Conservation (phyloP, 805 yeast species). For the Torulaspora quercuum region DNA sequence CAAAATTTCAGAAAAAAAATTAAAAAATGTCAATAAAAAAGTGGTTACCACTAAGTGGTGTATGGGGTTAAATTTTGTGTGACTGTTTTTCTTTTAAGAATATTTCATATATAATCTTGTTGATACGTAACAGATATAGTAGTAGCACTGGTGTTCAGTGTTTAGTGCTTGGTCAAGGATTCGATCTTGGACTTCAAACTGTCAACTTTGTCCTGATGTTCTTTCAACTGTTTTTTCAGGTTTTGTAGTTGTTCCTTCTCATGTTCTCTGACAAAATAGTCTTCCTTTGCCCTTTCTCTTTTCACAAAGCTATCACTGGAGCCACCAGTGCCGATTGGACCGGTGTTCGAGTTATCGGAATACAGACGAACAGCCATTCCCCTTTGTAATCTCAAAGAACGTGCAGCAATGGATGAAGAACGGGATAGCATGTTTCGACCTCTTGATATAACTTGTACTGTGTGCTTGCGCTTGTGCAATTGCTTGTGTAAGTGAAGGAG, state of each 20-base stretch:
- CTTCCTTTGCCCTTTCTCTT: slow-evolving; percentile 92
- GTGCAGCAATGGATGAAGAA: slow-evolving; percentile 31
- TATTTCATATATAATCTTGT: neutral
- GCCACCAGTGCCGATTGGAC: slow-evolving; percentile 49
- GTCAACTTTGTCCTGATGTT: slow-evolving; percentile 64
- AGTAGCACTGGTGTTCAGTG: slow-evolving; percentile 6
- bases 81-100: slow-evolving; percentile 6
- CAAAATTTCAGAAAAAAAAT: neutral
- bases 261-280: slow-evolving; percentile 77
- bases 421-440: slow-evolving; percentile 24
- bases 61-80: slow-evolving; percentile 1
- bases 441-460: neutral
- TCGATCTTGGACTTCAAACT: slow-evolving; percentile 47
- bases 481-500: neutral
- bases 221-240: slow-evolving; percentile 70
- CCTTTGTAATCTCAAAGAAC: slow-evolving; percentile 22
- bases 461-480: neutral
- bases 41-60: neutral
- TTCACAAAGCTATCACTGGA: slow-evolving; percentile 64
- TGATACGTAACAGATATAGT: neutral
- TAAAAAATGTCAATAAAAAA: no score
- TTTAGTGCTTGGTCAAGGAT: slow-evolving; percentile 18
- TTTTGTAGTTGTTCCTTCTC: slow-evolving; percentile 83
- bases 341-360: slow-evolving; percentile 61
- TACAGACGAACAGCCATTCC: slow-evolving; percentile 31